Evolutionary conservation across 2,329 filamentous ascomycete genomes (phyloP), one percentile per base, ranked within the genome.

Genomic region (Volutella citrinella): DNA sequence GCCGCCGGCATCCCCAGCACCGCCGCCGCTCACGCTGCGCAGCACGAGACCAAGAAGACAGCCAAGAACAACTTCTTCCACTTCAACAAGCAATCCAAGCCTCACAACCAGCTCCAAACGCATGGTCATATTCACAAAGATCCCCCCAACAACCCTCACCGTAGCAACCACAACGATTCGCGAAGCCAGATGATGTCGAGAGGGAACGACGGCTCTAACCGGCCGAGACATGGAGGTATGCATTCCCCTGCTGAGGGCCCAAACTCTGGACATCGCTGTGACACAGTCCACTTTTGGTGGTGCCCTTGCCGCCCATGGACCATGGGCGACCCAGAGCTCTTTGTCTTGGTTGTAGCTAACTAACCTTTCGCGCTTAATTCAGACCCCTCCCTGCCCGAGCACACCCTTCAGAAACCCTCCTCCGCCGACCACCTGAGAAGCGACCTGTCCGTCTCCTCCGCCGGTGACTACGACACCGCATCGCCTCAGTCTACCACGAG

Each of bases 21-120:
- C 29, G 39, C 44, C 28, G 25, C 34, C 21, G 40, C 30, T 16
- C 45, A 38, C 14, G 28, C 33, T 16, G 35, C 45, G 15, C 52
- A 57, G 37, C 51, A 57, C 45, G 66, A 64, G 49, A 63, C 58
- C 45, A 63, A 59, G 32, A 70, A 67, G 46, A 45, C 61, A n/a
- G 61, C 66, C 38, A 72, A 69, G 51, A 65, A 66, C 49, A 65
- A 67, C 45, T 73, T 74, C 56, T 72, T 73, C 49, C 66, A 70
- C 52, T 74, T 74, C 54, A 65, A 61, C 42, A 75, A 74, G 48
- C 55, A 54, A 15, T 57, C 64, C 45, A 70, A 65, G 45, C 57
- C 65, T 32, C 59, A 61, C 28, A 68, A 64, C 33, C 55, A 58
- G 27, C 44, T 48, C 30, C 52, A 48, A 30, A 24, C 48, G 31